phyloP scores from a whole-genome alignment of 192 early-diverging fungal genomes.

The Phycomyces nitens region DNA sequence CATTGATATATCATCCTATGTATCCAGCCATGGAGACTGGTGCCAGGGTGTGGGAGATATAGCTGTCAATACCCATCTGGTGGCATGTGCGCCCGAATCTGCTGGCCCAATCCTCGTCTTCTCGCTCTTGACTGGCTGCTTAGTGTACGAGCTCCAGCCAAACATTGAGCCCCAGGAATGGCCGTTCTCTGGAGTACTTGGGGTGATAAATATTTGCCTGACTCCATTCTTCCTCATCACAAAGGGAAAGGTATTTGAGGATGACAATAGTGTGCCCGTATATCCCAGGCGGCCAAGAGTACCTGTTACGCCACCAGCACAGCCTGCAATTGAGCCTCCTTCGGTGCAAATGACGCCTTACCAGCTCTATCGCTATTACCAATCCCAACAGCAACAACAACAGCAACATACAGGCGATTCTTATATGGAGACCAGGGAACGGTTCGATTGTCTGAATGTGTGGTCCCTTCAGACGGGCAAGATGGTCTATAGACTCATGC shows the following conservation, averaged over 20 bases:
- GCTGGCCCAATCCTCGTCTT: slow-evolving; percentile 44
- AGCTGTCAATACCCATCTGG: slow-evolving; percentile 43
- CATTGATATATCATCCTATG: slow-evolving; percentile 34
- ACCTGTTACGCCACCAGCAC: background rate
- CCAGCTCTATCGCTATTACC: slow-evolving; percentile 21
- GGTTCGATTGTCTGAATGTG: slow-evolving; percentile 40
- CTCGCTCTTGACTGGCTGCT: slow-evolving; percentile 45
- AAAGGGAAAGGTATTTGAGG: slow-evolving; percentile 10
- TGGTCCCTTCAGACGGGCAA: slow-evolving; percentile 46
- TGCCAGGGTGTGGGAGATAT: slow-evolving; percentile 43
- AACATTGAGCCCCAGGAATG: slow-evolving; percentile 6
- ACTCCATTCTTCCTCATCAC: slow-evolving; percentile 32
- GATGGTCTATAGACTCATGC: slow-evolving; percentile 38
- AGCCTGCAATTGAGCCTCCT: background rate
- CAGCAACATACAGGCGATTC: background rate
- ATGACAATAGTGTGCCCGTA: background rate
- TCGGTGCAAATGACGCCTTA: slow-evolving; percentile 6
- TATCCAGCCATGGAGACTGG: slow-evolving; percentile 41
- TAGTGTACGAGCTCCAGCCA: slow-evolving; percentile 45
- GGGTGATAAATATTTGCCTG: slow-evolving; percentile 10
- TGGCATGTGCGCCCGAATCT: slow-evolving; percentile 45
- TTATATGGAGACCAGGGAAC: background rate
- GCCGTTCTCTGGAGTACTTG: background rate
- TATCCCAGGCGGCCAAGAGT: background rate
- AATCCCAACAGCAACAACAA: background rate